phyloP scores from a whole-genome alignment of 768 basidiomycete genomes.

The Pisolithus orientalis region DNA sequence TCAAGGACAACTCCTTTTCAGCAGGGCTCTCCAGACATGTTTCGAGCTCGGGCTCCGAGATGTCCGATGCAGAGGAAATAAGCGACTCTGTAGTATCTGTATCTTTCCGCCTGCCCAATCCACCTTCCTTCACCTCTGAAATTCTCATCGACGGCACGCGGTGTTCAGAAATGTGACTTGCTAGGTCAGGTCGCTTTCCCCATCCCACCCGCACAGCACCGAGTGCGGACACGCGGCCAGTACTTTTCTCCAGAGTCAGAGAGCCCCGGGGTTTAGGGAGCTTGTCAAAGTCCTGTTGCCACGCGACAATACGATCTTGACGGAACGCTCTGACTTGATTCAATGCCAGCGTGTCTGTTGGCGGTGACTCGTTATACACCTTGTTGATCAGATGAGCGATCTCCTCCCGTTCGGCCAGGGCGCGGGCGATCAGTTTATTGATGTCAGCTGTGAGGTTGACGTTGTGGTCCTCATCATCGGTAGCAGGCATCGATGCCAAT shows the following conservation, averaged over 20 bases:
- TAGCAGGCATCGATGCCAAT: constrained; percentile 76
- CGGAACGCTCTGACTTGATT: constrained; percentile 81
- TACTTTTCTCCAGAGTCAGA: constrained; percentile 42
- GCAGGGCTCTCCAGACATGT: constrained; percentile 16
- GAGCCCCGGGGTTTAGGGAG: constrained; percentile 65
- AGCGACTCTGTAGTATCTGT: constrained; percentile 52
- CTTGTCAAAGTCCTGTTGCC: constrained; percentile 90
- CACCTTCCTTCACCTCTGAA: constrained; percentile 69
- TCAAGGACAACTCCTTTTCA: constrained; percentile 11
- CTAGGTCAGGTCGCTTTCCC: constrained; percentile 54
- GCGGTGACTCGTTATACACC: constrained; percentile 73
- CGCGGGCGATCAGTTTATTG: constrained; percentile 60
- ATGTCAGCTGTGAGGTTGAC: constrained; percentile 56
- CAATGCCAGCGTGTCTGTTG: constrained; percentile 82
- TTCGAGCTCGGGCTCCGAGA: constrained; percentile 56
- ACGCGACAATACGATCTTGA: constrained; percentile 93
- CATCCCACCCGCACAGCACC: constrained; percentile 68
- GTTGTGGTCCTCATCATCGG: constrained; percentile 69
- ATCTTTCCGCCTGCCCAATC: constrained; percentile 36
- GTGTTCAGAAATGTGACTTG: constrained; percentile 46
- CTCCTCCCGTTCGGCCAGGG: constrained; percentile 70
- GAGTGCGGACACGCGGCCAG: constrained; percentile 57
- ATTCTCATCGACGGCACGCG: constrained; percentile 58
- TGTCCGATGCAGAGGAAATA: constrained; percentile 65
- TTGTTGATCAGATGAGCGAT: constrained; percentile 67